A percentile compares a stretch with the other conserved stretches of the same genome.
phyloP scores from a whole-genome alignment of 2,329 filamentous ascomycete species.

The Fusarium siculi region DNA sequence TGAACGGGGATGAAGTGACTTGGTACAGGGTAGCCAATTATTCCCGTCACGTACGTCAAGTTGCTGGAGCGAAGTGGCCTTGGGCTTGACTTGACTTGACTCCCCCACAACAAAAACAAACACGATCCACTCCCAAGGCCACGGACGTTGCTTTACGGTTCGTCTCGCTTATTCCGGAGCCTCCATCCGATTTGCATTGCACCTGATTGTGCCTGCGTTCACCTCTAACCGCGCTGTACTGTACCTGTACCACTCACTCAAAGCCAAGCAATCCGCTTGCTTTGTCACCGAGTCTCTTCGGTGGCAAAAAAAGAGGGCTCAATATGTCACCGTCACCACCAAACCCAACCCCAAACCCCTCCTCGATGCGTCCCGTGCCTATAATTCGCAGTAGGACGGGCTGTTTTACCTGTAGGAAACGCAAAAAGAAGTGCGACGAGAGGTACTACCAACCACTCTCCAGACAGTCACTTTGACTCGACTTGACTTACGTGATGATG shows the following conservation, averaged over 20 bases:
- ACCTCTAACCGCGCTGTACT: slow-evolving; percentile 20
- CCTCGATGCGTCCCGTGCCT: slow-evolving; percentile 47
- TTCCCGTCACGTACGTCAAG: not conserved
- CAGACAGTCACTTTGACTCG: not conserved
- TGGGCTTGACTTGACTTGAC: not conserved
- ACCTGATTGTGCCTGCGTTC: not conserved
- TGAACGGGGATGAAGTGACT: not conserved
- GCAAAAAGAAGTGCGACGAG: slow-evolving; percentile 67
- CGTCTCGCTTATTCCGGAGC: slow-evolving; percentile 35
- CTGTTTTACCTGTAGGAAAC: slow-evolving; percentile 61
- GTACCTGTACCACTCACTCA: not conserved
- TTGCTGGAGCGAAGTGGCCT: not conserved
- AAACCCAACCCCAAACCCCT: slow-evolving; percentile 4
- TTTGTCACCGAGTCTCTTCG: slow-evolving; percentile 3
- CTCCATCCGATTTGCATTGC: slow-evolving; percentile 30
- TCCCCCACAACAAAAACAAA: slow-evolving; percentile 37
- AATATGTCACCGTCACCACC: slow-evolving; percentile 10
- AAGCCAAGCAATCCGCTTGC: not conserved
- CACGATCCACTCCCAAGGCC: slow-evolving; percentile 26
- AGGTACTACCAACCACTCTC: not conserved
- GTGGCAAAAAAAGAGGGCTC: slow-evolving; percentile 6
- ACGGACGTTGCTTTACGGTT: not conserved
- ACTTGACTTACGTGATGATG: slow-evolving; percentile 10
- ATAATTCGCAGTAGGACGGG: slow-evolving; percentile 53
- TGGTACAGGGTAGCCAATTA: slow-evolving; percentile 25